These are phyloP conservation scores for Wallacemonas sp. DNA, from an alignment of 208 protist species.

Conservation along the genomic window DNA sequence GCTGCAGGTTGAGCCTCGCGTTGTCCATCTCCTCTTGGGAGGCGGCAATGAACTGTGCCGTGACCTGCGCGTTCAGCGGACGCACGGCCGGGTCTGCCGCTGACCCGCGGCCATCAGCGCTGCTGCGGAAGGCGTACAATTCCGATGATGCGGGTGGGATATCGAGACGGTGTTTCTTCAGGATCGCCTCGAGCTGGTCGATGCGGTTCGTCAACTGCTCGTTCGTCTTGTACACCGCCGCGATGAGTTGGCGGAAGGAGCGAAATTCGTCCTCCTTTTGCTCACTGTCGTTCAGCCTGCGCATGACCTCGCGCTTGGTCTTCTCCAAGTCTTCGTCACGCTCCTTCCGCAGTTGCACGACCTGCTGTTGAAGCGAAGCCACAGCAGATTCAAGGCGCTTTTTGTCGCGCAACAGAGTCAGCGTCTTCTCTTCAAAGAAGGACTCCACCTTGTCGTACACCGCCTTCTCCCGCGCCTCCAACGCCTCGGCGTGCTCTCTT, in stretches of 20 bases:
- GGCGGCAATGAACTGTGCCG: conserved; percentile 54
- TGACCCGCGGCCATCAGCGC: conserved; percentile 6
- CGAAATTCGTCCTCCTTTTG: conserved; percentile 70
- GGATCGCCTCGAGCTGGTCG: conserved; percentile 49
- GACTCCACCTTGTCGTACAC: conserved; percentile 50
- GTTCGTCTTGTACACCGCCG: conserved; percentile 76
- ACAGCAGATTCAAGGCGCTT: conserved; percentile 28
- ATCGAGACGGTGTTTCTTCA: conserved; percentile 56
- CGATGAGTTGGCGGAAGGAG: conserved; percentile 66
- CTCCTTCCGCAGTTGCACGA: conserved; percentile 48
- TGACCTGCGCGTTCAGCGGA: conserved; percentile 26
- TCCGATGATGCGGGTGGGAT: conserved; percentile 40
- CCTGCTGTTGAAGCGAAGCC: conserved; percentile 38
- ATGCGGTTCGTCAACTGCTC: conserved; percentile 61
- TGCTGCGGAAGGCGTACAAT: conserved; percentile 43
- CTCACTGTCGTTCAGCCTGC: conserved; percentile 61
- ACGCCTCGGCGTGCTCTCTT: conserved; percentile 27
- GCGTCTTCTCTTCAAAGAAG: conserved; percentile 72
- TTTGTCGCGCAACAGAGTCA: conserved; percentile 50
- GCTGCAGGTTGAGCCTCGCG: conserved; percentile 60
- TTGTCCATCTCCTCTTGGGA: conserved; percentile 55
- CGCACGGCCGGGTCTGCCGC: conserved; percentile 8
- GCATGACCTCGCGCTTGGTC: conserved; percentile 59
- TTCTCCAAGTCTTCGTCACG: conserved; percentile 60
- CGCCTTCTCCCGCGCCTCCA: conserved; percentile 36